Base-by-base conservation (phyloP, 371 early-diverging fungal species). In the Mortierella sp. region DNA sequence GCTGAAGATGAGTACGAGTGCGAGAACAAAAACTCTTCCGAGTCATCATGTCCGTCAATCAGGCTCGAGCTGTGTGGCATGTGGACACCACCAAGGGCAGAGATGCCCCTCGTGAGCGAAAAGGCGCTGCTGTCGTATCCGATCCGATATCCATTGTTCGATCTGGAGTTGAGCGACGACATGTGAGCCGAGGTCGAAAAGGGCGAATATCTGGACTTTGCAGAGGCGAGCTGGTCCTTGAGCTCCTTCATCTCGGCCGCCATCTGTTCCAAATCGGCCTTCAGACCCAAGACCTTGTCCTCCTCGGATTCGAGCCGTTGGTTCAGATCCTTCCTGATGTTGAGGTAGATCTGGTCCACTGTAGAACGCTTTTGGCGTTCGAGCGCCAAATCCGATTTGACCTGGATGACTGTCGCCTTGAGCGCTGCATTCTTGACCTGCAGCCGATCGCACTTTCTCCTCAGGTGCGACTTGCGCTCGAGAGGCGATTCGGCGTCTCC, bases 1-100 rank as follows among this genome's bases (percentile, higher is more conserved):
- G 61, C 48, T n/a, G 72, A 52, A 1, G 79, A 14, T 19, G 76
- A 74, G 45, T 79, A 79, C 9, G 76, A 63, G 22, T 68, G 76
- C 7, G 67, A 53, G 41, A 31, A 13, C 41, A 80, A 39, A 73
- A 76, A 80, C 70, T 80, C 80, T 41, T 80, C 80, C 31, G 77
- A 76, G 26, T 80, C 80, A 44, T 80, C 80, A 31, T 80, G 76
- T 14, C 76, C 66, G 50, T 45, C 66, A 53, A 80, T 73, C 44
- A 80, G 61, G 26, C 34, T 26, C 50, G 65, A 7, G 14, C 61
- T 73, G n/a, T 71, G 52, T 2, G 71, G 47, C 69, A 76, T 63
- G 43, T 75, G 53, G 61, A 31, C 37, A 11, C 80, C 76, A 19
- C 77, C 74, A 16, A 76, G 26, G 22, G 66, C 70, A 24, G 80